Conservation (phyloP, 2,329 filamentous ascomycete genomes). For the Cryphonectria radicalis region DNA sequence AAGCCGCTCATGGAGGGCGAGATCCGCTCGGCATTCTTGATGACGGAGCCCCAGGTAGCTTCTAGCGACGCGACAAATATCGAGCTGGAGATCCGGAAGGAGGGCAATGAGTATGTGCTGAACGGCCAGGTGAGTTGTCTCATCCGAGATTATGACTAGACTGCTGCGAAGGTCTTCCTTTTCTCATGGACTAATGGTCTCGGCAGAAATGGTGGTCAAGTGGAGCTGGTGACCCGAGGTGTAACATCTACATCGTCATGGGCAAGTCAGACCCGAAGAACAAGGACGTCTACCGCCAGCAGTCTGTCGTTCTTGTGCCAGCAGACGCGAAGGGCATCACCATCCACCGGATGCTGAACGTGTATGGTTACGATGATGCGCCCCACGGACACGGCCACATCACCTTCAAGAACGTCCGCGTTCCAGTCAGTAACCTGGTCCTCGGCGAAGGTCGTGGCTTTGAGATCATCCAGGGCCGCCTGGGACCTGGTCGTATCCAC, state of each 20-base stretch:
- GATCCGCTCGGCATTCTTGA: conserved; percentile 88
- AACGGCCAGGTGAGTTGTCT: conserved; percentile 74
- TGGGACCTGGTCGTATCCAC: conserved; percentile 95
- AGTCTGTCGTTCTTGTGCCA: conserved; percentile 91
- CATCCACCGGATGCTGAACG: conserved; percentile 90
- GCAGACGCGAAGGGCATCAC: conserved; percentile 81
- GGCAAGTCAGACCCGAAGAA: conserved; percentile 84
- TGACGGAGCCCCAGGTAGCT: conserved; percentile 90
- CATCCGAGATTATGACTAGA: background rate
- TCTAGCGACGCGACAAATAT: conserved; percentile 95
- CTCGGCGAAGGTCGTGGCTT: conserved; percentile 94
- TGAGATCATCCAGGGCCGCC: conserved; percentile 96
- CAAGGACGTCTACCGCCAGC: conserved; percentile 80
- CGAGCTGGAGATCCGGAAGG: conserved; percentile 76
- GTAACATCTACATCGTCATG: conserved; percentile 95
- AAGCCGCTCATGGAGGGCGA: conserved; percentile 79
- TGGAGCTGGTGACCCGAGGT: conserved; percentile 89
- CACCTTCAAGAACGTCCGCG: conserved; percentile 84
- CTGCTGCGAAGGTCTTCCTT: background rate
- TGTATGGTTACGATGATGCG: conserved; percentile 98
- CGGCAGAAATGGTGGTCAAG: conserved; percentile 97
- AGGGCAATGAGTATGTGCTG: conserved; percentile 87
- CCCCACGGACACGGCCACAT: conserved; percentile 97
- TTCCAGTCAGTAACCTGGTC: conserved; percentile 82
- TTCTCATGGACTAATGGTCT: background rate